Conservation (phyloP, 495 filamentous ascomycete genomes). For the Trichoderma erinaceum region DNA sequence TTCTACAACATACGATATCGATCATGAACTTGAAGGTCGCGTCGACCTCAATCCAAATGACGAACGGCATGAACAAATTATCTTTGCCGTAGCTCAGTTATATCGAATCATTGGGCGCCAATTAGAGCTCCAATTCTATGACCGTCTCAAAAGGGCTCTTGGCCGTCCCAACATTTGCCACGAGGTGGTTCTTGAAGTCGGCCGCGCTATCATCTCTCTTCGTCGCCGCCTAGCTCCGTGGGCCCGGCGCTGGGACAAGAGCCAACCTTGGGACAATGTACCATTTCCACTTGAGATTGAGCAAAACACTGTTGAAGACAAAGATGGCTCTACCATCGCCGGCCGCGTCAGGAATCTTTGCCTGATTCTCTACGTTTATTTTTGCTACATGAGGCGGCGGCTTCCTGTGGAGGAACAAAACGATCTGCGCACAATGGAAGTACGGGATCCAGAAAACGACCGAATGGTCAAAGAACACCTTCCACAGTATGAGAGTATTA, state of each 20-base stretch:
- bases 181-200: slow-evolving; percentile 1
- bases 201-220: background rate
- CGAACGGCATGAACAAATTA: background rate
- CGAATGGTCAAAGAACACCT: background rate
- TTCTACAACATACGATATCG: background rate
- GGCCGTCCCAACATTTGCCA: background rate
- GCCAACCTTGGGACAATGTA: background rate
- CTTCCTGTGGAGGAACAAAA: background rate
- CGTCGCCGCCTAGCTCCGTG: background rate
- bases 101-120: background rate
- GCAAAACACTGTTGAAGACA: background rate
- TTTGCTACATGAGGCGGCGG: slow-evolving; percentile 1
- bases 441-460: background rate
- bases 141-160: background rate
- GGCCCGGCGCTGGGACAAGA: background rate
- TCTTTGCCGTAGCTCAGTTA: background rate
- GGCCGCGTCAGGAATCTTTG: background rate
- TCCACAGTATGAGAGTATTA: background rate
- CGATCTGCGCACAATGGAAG: background rate
- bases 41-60: background rate
- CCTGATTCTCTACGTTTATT: slow-evolving; percentile 8
- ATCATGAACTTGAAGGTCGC: too few species aligned
- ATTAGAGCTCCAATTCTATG: slow-evolving; percentile 2
- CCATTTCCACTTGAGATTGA: background rate
- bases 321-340: background rate